Evolutionary conservation across 2,329 filamentous ascomycete genomes (phyloP).

Genomic region (Diaporthe batatas): DNA sequence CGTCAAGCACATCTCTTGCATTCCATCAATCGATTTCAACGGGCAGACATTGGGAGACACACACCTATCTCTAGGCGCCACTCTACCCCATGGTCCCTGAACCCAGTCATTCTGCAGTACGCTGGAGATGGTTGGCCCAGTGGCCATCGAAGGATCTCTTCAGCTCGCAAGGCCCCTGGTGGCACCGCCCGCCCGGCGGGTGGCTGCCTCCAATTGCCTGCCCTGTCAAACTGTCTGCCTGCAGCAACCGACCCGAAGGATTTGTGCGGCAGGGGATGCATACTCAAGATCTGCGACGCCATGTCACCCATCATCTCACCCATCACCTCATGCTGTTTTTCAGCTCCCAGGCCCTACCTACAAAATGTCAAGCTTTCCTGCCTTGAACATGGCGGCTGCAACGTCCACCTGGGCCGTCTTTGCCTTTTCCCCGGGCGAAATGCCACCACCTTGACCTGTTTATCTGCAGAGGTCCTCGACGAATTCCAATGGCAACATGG

Average conservation of each 20-base stretch:
- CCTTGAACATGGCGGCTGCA: background rate
- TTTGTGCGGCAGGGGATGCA: background rate
- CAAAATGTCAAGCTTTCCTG: background rate
- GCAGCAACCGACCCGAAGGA: background rate
- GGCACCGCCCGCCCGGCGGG: background rate
- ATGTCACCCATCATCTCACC: background rate
- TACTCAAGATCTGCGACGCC: background rate
- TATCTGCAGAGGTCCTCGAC: background rate
- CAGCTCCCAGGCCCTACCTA: background rate
- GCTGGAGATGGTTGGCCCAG: background rate
- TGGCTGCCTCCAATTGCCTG: background rate
- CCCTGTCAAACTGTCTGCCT: background rate
- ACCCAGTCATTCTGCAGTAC: background rate
- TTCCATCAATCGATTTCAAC: background rate
- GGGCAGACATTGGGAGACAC: background rate
- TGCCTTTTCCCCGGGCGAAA: background rate
- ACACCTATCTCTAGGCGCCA: background rate
- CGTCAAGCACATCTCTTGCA: too few species aligned
- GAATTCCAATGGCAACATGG: background rate
- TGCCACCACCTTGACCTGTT: background rate
- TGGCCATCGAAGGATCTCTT: slow-evolving; percentile 7
- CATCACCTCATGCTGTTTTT: background rate
- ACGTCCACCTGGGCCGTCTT: background rate
- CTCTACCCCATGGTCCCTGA: background rate
- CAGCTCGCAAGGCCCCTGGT: slow-evolving; percentile 6